phyloP scores from a whole-genome alignment of 2,329 filamentous ascomycete species.

The Seiridium unicorne region DNA sequence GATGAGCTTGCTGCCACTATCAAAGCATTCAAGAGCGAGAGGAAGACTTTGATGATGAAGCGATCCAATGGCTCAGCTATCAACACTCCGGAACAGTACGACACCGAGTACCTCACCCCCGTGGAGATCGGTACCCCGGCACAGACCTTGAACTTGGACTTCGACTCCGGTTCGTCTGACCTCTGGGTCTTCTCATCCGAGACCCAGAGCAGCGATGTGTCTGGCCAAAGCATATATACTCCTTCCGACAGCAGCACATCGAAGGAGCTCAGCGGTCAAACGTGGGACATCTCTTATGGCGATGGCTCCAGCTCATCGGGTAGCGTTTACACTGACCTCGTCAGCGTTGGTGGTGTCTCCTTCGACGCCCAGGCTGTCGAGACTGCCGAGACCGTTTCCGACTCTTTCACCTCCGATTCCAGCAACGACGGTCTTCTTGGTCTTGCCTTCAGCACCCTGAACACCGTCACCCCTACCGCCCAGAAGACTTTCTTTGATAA shows the following conservation, averaged over 20 bases:
- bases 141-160: slow-evolving; percentile 30
- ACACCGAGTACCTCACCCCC: slow-evolving; percentile 28
- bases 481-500: slow-evolving; percentile 34
- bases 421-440: slow-evolving; percentile 31
- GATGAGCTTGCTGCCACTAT: not conserved
- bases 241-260: slow-evolving; percentile 22
- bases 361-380: slow-evolving; percentile 28
- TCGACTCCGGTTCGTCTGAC: slow-evolving; percentile 33
- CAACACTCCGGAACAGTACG: slow-evolving; percentile 25
- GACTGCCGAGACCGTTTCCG: slow-evolving; percentile 25
- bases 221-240: slow-evolving; percentile 26
- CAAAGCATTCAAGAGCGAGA: not conserved
- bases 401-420: slow-evolving; percentile 27
- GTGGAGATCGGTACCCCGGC: slow-evolving; percentile 30
- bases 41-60: slow-evolving; percentile 3
- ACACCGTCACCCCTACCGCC: slow-evolving; percentile 25
- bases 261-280: slow-evolving; percentile 21
- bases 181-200: slow-evolving; percentile 32
- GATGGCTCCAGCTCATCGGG: slow-evolving; percentile 32
- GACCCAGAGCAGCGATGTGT: slow-evolving; percentile 16
- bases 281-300: slow-evolving; percentile 30
- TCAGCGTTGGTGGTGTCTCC: slow-evolving; percentile 27
- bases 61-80: slow-evolving; percentile 19
- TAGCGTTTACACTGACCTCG: slow-evolving; percentile 29
- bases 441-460: slow-evolving; percentile 31